phyloP scores from a whole-genome alignment of 306 rosid species.

The Coriaria nepalensis region DNA sequence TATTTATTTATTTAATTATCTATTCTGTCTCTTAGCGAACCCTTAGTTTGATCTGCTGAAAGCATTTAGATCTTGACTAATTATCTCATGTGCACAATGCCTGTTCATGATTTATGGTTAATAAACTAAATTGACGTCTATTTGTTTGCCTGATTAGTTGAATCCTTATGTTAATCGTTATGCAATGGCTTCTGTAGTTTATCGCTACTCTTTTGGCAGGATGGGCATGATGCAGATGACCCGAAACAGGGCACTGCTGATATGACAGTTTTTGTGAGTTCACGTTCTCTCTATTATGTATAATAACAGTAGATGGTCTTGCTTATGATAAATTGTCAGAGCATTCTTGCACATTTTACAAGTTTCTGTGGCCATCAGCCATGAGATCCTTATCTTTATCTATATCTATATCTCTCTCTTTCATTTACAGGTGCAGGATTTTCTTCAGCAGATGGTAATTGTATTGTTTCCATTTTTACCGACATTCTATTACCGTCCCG shows the following conservation, averaged over 20 bases:
- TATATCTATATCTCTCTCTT: conserved; percentile 10
- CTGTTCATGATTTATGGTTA: no score
- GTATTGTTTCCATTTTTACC: not conserved
- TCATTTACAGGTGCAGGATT: conserved; percentile 34
- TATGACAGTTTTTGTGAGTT: conserved; percentile 40
- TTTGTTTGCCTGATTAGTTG: no score
- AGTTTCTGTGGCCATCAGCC: not conserved
- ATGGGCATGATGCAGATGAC: conserved; percentile 34
- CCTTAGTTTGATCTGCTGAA: no score
- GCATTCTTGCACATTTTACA: not conserved
- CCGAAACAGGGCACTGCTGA: conserved; percentile 37
- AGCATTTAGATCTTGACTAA: no score
- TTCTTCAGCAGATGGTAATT: conserved; percentile 49
- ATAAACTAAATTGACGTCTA: no score
- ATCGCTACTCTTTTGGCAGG: conserved; percentile 21
- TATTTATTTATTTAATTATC: no score
- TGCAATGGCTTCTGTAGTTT: no score
- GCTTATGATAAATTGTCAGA: no score
- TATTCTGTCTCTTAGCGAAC: no score
- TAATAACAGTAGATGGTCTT: no score
- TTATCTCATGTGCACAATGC: no score
- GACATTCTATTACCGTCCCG: conserved; percentile 9
- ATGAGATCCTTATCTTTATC: not conserved
- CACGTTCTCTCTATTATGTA: not conserved
- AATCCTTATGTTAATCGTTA: no score